These are phyloP conservation scores for Xylaria curta DNA, from an alignment of 495 filamentous ascomycete species.

Conservation along the genomic window DNA sequence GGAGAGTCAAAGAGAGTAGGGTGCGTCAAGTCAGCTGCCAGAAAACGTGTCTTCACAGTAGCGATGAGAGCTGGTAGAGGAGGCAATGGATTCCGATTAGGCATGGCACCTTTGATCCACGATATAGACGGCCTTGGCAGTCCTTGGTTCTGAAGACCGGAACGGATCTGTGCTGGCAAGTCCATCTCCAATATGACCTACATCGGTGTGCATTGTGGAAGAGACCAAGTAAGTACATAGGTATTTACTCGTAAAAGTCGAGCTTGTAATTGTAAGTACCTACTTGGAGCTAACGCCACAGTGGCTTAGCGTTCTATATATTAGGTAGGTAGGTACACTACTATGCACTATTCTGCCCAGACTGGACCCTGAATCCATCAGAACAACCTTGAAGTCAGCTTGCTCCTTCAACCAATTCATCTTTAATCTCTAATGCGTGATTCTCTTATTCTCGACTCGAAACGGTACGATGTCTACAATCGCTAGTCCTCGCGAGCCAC, in stretches of 20 bases:
- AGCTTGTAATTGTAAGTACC: too few relatives aligned
- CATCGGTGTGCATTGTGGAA: too few relatives aligned
- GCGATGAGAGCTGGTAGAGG: conserved; percentile 75
- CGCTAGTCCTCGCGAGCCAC: conserved; percentile 68
- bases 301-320: conserved; percentile 35
- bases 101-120: conserved; percentile 45
- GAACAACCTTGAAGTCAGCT: neutral
- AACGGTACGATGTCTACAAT: conserved; percentile 74
- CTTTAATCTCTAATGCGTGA: neutral
- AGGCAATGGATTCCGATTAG: conserved; percentile 55
- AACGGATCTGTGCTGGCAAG: conserved; percentile 45
- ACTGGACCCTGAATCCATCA: conserved; percentile 2
- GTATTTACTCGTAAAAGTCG: neutral
- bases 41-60: conserved; percentile 81
- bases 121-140: conserved; percentile 47
- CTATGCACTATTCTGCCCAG: neutral
- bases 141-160: conserved; percentile 42
- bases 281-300: conserved; percentile 36
- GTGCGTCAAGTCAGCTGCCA: conserved; percentile 75
- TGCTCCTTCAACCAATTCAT: neutral
- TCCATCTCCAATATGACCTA: conserved; percentile 32
- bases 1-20: conserved; percentile 60
- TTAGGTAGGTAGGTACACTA: too few relatives aligned
- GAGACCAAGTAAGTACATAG: too few relatives aligned
- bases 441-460: neutral